A percentile compares a stretch with the other conserved stretches of the same genome.
Conservation (phyloP, 768 basidiomycete species). For the Lactarius quietus region DNA sequence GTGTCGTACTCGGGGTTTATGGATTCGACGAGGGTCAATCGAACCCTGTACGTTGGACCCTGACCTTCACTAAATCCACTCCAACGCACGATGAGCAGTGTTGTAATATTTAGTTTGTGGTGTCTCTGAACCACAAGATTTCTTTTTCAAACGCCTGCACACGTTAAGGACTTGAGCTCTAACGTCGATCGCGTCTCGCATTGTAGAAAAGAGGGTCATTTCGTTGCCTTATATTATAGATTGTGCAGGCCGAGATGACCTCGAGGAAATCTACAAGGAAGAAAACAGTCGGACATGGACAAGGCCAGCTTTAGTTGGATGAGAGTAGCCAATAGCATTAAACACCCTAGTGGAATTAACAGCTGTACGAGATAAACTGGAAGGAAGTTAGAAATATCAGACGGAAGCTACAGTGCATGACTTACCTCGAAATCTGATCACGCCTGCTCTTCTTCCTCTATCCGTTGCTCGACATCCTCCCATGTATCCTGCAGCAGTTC, state of each 20-base stretch:
- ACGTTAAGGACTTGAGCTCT: background rate
- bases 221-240: background rate
- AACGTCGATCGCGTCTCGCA: background rate
- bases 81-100: background rate
- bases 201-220: background rate
- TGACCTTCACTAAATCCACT: constrained; percentile 41
- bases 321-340: background rate
- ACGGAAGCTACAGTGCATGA: background rate
- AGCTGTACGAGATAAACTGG: background rate
- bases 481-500: constrained; percentile 25
- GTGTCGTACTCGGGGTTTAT: constrained; percentile 78
- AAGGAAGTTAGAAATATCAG: background rate
- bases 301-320: background rate
- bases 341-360: background rate
- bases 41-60: constrained; percentile 55
- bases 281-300: background rate
- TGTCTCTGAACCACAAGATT: background rate
- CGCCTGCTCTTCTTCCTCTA: constrained; percentile 17
- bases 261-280: background rate
- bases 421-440: constrained; percentile 9
- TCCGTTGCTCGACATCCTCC: constrained; percentile 21
- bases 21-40: constrained; percentile 62
- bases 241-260: background rate
- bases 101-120: background rate
- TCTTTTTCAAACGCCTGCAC: background rate